A percentile compares a stretch with the other conserved stretches of the same genome.
These are phyloP conservation scores for Uronychia setigera DNA, from an alignment of 73 alveolate genomes.

Conservation along the genomic window DNA sequence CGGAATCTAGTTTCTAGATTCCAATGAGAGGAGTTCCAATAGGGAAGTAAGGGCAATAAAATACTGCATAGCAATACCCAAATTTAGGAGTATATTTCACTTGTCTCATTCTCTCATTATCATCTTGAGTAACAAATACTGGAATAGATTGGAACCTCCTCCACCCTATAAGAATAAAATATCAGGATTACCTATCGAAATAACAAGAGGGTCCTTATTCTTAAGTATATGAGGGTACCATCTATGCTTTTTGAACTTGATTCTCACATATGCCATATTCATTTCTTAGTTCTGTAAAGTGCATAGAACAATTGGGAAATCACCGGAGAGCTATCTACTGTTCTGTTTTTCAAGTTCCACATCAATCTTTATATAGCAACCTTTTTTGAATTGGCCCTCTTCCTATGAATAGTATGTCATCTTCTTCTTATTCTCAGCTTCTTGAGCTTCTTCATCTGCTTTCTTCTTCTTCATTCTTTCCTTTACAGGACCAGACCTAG, in stretches of 20 bases:
- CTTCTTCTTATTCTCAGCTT: slow-evolving; percentile 24
- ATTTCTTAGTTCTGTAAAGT: slow-evolving; percentile 75
- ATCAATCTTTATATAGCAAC: slow-evolving; percentile 93
- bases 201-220: slow-evolving; percentile 96
- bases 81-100: slow-evolving; percentile 99
- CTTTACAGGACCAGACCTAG: slow-evolving; percentile 16
- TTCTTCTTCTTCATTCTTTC: slow-evolving; percentile 38
- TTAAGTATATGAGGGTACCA: slow-evolving; percentile 98
- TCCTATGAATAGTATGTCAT: slow-evolving; percentile 39
- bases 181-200: slow-evolving; percentile 70
- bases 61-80: slow-evolving; percentile 95
- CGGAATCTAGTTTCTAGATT: slow-evolving; percentile 66
- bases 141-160: slow-evolving; percentile 97
- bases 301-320: slow-evolving; percentile 82
- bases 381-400: slow-evolving; percentile 73
- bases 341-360: slow-evolving; percentile 74
- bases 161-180: slow-evolving; percentile 95
- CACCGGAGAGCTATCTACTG: slow-evolving; percentile 73
- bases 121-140: slow-evolving; percentile 89
- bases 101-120: slow-evolving; percentile 85
- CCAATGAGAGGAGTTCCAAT: slow-evolving; percentile 84
- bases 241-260: slow-evolving; percentile 94
- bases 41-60: slow-evolving; percentile 93
- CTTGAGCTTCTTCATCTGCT: slow-evolving; percentile 13
- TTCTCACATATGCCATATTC: slow-evolving; percentile 86